phyloP scores from a whole-genome alignment of 2,329 filamentous ascomycete genomes.

The Arthrinium phaeospermum region DNA sequence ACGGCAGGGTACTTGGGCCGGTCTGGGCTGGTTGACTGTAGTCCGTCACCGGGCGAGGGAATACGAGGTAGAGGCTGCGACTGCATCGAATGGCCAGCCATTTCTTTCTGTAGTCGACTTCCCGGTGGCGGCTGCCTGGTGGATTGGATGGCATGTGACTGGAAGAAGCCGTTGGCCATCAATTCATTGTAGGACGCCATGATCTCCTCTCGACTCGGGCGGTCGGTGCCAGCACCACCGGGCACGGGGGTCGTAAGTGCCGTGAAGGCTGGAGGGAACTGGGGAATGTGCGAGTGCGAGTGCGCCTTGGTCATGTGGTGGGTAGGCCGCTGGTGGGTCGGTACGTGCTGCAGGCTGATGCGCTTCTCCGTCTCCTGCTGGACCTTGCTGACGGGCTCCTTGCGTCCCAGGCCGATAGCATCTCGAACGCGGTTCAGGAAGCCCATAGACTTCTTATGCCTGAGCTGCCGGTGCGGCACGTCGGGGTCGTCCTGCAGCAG shows the following conservation, averaged over 20 bases:
- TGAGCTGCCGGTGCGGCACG: slow-evolving; percentile 24
- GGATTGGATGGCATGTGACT: slow-evolving; percentile 62
- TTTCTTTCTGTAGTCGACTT: slow-evolving; percentile 9
- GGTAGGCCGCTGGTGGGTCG: slow-evolving; percentile 22
- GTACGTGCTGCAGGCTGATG: slow-evolving; percentile 37
- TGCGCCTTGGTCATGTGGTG: slow-evolving; percentile 31
- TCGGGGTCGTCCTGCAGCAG: neutral
- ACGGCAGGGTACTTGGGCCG: slow-evolving; percentile 16
- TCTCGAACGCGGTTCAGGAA: slow-evolving; percentile 40
- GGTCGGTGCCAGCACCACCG: slow-evolving; percentile 29
- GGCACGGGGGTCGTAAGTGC: slow-evolving; percentile 15
- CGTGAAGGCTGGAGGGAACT: slow-evolving; percentile 26
- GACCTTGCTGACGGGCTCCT: slow-evolving; percentile 25
- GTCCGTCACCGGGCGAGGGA: slow-evolving; percentile 15
- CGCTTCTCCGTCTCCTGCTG: slow-evolving; percentile 35
- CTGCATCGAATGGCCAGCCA: neutral
- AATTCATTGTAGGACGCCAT: slow-evolving; percentile 62
- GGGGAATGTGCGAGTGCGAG: slow-evolving; percentile 34
- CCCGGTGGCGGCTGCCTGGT: slow-evolving; percentile 50
- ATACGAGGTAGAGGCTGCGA: slow-evolving; percentile 20
- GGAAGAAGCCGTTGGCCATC: slow-evolving; percentile 63
- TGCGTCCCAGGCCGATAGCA: slow-evolving; percentile 30
- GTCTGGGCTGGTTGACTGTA: neutral
- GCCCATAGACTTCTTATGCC: slow-evolving; percentile 36
- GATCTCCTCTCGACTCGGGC: slow-evolving; percentile 55